Evolutionary conservation across 208 protist species (phyloP).

Genomic region (Trichomonas gallinae): DNA sequence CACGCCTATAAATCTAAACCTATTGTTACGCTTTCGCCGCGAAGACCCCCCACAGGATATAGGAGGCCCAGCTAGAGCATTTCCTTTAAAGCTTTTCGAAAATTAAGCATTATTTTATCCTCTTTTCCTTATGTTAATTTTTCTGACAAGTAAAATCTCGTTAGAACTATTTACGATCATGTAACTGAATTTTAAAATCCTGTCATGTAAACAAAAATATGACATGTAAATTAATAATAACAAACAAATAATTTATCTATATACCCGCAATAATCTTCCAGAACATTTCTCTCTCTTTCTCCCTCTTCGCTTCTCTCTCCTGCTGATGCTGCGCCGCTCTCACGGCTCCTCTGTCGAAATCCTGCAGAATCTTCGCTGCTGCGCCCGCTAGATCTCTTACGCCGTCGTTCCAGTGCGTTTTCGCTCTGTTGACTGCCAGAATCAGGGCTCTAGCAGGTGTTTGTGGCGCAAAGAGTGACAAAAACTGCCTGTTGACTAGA

Average conservation of each 20-base stretch:
- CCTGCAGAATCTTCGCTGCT: neutral
- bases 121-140: too few species aligned
- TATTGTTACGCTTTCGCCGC: too few species aligned
- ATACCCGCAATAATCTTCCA: neutral
- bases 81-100: too few species aligned
- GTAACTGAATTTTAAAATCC: neutral
- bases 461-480: too few species aligned
- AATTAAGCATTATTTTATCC: too few species aligned
- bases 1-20: too few species aligned
- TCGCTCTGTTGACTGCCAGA: neutral
- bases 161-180: too few species aligned
- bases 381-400: neutral
- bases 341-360: neutral
- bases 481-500: too few species aligned
- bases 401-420: neutral
- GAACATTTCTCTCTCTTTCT: neutral
- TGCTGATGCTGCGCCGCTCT: neutral
- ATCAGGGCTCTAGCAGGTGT: neutral
- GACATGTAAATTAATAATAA: neutral
- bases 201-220: neutral
- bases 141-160: too few species aligned
- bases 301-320: neutral
- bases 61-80: too few species aligned
- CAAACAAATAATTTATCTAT: neutral
- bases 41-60: too few species aligned